Evolutionary conservation across 2,329 filamentous ascomycete genomes (phyloP), one percentile per base, ranked within the genome.

Genomic region (Hypoxylon sp.): DNA sequence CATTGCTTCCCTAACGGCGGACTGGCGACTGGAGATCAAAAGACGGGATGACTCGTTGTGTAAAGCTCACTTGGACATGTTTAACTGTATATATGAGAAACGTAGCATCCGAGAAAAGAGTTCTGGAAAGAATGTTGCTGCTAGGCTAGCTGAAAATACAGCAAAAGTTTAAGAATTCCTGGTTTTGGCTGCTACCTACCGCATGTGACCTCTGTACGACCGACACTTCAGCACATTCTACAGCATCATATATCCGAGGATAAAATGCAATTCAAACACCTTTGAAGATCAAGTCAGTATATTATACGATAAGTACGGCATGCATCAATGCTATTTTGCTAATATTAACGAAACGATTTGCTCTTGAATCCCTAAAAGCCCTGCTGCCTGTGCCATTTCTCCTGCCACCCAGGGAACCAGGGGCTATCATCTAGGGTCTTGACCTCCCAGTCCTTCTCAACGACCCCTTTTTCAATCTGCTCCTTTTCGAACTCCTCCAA

Each of bases 401-500:
- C 86, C 80, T 91, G 85, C 93, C 93, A 97, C 0, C 90, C 90
- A 0, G 86, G 88, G 78, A 91, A 97, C 79, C 88, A 95, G 0
- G 93, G 93, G 72, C 86, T 90, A 70, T 96, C 92, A 10, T 90
- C 88, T 65, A 97, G 78, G 0, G 93, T 97, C 56, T 83, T 81
- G 2, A 87, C 85, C 73, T 90, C 84, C 92, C 92, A 94, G 19
- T 85, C 84, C 65, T 81, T 80, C 56, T 86, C 83, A 3, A 92
- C 83, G 63, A 90, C 31, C 0, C 91, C 91, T 9, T 82, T 85
- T 52, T 87, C 84, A 9, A 88, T 81, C 80, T 97, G 93, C 78
- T 92, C 90, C 50, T 79, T 81, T 46, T 87, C 87, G 81, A 87
- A 96, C 70, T 82, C 76, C 73, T 89, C 85, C 67, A 96, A 74